Percentiles rank a stretch among this genome's conserved stretches.
Conservation (phyloP, 441 rosid species). For the Jatropha multifida region DNA sequence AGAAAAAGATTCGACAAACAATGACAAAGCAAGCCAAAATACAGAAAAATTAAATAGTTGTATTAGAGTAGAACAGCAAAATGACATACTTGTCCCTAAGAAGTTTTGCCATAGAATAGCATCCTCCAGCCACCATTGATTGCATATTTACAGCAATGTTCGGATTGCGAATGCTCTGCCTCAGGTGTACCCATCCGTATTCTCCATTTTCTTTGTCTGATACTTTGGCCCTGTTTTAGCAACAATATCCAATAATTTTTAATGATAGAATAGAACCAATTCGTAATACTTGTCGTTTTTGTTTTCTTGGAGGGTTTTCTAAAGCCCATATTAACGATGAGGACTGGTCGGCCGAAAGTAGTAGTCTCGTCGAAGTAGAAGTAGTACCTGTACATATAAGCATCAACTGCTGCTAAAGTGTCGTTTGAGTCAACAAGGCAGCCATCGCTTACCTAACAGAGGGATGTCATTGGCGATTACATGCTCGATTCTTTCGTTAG, state of each 20-base stretch:
- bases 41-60: neutral
- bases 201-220: conserved; percentile 52
- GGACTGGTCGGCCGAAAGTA: no score
- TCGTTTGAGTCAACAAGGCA: conserved; percentile 86
- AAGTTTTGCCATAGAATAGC: conserved; percentile 48
- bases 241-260: neutral
- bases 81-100: conserved; percentile 50
- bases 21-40: neutral
- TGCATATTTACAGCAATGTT: conserved; percentile 81
- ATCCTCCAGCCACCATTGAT: conserved; percentile 67
- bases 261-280: neutral
- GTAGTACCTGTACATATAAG: conserved; percentile 82
- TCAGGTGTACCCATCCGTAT: conserved; percentile 75
- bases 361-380: no score
- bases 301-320: no score
- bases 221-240: conserved; percentile 60
- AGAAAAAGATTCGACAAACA: neutral
- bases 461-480: no score
- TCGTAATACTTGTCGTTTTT: neutral
- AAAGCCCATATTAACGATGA: no score
- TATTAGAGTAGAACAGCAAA: neutral
- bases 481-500: no score
- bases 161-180: conserved; percentile 94
- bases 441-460: conserved; percentile 85
- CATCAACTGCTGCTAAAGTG: conserved; percentile 70